A percentile compares a stretch with the other conserved stretches of the same genome.
These are phyloP conservation scores for Aspergillus bertholletiae DNA, from an alignment of 495 filamentous ascomycete species.

Conservation along the genomic window DNA sequence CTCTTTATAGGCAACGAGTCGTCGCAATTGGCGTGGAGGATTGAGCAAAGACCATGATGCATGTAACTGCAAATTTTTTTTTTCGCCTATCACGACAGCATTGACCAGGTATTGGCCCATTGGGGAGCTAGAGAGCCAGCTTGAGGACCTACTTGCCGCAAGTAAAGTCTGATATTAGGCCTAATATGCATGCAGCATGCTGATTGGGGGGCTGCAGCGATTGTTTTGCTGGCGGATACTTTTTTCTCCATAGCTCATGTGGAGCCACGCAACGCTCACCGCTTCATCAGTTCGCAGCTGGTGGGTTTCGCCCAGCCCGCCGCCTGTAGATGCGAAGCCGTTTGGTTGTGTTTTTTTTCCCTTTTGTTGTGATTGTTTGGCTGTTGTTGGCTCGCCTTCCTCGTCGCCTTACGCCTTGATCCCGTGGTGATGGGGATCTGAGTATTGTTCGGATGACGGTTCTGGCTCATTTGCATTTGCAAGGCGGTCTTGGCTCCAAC, in stretches of 20 bases:
- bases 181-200: background rate
- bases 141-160: background rate
- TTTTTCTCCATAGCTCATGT: conserved; percentile 1
- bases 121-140: background rate
- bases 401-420: background rate
- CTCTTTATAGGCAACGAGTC: background rate
- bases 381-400: too few species aligned
- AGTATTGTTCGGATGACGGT: background rate
- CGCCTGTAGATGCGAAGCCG: background rate
- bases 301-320: background rate
- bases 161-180: background rate
- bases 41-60: conserved; percentile 1
- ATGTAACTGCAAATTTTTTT: conserved; percentile 1
- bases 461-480: background rate
- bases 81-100: conserved; percentile 1
- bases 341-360: background rate
- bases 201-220: background rate
- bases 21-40: background rate
- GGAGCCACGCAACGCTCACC: conserved; percentile 1
- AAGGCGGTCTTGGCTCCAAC: too few species aligned
- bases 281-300: conserved; percentile 1
- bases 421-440: too few species aligned
- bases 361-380: too few species aligned
- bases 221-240: conserved; percentile 3
- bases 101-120: background rate